phyloP scores from a whole-genome alignment of 805 yeast genomes.

The Candida gorgasii region DNA sequence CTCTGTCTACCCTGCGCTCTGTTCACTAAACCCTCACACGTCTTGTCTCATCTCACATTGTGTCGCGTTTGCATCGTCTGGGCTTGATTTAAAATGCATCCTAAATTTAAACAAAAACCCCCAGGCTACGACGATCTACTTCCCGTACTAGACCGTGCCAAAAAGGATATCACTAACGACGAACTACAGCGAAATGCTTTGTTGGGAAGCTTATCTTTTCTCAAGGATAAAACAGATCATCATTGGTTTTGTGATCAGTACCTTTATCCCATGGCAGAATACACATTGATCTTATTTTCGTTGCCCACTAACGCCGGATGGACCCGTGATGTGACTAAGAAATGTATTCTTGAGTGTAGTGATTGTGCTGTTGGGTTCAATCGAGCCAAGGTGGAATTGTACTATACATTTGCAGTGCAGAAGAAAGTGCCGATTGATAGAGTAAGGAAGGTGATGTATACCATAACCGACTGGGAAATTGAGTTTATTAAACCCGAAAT shows the following conservation, averaged over 20 bases:
- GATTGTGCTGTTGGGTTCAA: constrained; percentile 57
- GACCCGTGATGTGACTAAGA: constrained; percentile 40
- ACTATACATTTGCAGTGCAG: constrained; percentile 51
- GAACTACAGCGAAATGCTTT: constrained; percentile 1
- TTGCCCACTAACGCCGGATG: constrained; percentile 53
- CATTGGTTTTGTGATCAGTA: constrained; percentile 61
- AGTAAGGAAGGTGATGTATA: constrained; percentile 31
- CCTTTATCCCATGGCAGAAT: constrained; percentile 50
- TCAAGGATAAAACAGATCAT: constrained; percentile 19
- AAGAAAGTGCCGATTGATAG: constrained; percentile 42
- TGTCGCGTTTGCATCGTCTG: background rate
- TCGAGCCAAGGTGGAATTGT: constrained; percentile 50
- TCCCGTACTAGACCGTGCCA: constrained; percentile 5
- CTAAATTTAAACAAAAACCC: background rate
- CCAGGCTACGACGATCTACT: constrained; percentile 9
- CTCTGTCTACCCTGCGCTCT: background rate
- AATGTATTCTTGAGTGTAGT: constrained; percentile 49
- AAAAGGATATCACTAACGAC: constrained; percentile 2
- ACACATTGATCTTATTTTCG: constrained; percentile 60
- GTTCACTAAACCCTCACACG: background rate
- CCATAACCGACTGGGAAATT: constrained; percentile 40
- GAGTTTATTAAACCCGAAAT: constrained; percentile 3
- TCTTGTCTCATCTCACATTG: background rate
- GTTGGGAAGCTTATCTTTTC: constrained; percentile 24
- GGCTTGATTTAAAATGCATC: too few species aligned